Conservation (phyloP, 306 rosid species). For the Quercus suber region DNA sequence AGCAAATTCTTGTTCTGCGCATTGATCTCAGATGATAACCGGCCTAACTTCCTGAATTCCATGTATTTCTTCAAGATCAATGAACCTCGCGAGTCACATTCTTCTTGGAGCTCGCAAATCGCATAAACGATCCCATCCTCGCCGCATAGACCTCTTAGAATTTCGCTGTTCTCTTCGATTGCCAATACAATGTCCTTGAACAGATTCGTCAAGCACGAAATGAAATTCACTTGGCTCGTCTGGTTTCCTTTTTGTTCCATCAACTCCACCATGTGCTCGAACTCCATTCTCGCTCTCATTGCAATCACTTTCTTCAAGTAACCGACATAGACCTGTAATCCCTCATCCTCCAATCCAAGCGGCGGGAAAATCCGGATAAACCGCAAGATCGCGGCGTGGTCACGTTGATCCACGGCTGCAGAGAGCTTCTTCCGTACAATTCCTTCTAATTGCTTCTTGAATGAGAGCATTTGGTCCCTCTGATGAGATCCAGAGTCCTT, state of each 20-base stretch:
- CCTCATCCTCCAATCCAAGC: slow-evolving; percentile 82
- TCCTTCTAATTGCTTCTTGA: slow-evolving; percentile 69
- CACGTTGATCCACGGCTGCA: slow-evolving; percentile 75
- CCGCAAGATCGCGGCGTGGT: slow-evolving; percentile 56
- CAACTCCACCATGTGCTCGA: slow-evolving; percentile 73
- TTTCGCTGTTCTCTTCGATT: slow-evolving; percentile 74
- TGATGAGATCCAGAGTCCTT: slow-evolving; percentile 71
- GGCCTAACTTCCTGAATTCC: slow-evolving; percentile 81
- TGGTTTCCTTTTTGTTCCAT: slow-evolving; percentile 49
- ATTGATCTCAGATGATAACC: slow-evolving; percentile 76
- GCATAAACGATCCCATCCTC: slow-evolving; percentile 96
- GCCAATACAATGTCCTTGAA: slow-evolving; percentile 88
- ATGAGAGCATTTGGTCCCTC: slow-evolving; percentile 58
- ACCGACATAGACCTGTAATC: slow-evolving; percentile 82
- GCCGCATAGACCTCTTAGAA: slow-evolving; percentile 79
- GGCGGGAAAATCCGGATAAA: slow-evolving; percentile 68
- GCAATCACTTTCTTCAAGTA: slow-evolving; percentile 87
- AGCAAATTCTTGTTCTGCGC: slow-evolving; percentile 73
- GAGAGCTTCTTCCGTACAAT: slow-evolving; percentile 74
- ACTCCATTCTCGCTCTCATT: slow-evolving; percentile 83
- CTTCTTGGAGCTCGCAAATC: slow-evolving; percentile 95
- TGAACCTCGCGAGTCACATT: slow-evolving; percentile 83
- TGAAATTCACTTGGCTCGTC: slow-evolving; percentile 50
- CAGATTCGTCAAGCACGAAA: slow-evolving; percentile 79
- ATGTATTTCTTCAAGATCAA: slow-evolving; percentile 82